Evolutionary conservation across 164 flowering plant species (phyloP).

Genomic region (Macadamia integrifolia): DNA sequence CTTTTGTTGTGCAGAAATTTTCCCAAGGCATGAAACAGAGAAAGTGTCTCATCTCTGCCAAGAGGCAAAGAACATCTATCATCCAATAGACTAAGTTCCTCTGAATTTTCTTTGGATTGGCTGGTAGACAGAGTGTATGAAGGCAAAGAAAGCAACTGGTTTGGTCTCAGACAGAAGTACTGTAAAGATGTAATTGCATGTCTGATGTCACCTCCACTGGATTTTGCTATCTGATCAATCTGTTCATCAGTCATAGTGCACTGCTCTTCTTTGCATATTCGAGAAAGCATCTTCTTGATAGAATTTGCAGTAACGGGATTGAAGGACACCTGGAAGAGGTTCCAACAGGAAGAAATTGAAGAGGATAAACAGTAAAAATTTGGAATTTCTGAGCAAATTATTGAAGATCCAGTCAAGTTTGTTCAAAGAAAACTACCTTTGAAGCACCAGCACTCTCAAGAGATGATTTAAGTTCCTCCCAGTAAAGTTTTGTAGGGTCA

Average conservation of each 20-base stretch:
- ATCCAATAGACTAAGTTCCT: conserved; percentile 14
- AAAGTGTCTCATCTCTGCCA: conserved; percentile 87
- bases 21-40: conserved; percentile 94
- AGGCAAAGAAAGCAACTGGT: conserved; percentile 22
- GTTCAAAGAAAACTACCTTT: conserved; percentile 49
- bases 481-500: conserved; percentile 29
- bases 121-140: conserved; percentile 13
- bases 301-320: conserved; percentile 81
- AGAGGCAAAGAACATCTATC: conserved; percentile 33
- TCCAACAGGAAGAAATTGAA: conserved; percentile 12
- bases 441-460: conserved; percentile 76
- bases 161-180: conserved; percentile 53
- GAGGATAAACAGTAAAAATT: conserved; percentile 5
- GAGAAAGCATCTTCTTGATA: conserved; percentile 64
- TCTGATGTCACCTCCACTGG: conserved; percentile 95
- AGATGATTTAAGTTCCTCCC: conserved; percentile 60
- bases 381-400: background rate
- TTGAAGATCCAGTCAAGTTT: background rate
- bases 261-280: conserved; percentile 66
- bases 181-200: conserved; percentile 86
- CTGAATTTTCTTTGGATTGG: conserved; percentile 17
- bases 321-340: conserved; percentile 64
- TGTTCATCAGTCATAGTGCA: conserved; percentile 43
- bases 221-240: conserved; percentile 67
- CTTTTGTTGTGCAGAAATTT: conserved; percentile 97